These are phyloP conservation scores for Avena eriantha DNA, from an alignment of 176 grass and related monocot species.

Conservation along the genomic window DNA sequence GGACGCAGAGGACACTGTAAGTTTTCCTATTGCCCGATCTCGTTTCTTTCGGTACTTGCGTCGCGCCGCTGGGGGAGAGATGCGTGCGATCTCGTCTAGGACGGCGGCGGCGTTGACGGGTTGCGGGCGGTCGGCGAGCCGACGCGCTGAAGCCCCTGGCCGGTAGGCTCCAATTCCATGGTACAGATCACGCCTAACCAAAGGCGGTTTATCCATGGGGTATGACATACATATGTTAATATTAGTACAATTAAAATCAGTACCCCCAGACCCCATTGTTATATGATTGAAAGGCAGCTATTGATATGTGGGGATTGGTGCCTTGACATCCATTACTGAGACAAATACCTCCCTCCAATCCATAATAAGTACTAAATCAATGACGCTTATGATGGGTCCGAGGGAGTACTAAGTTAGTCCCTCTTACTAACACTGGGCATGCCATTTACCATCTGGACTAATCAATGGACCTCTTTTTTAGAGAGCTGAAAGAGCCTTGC, in stretches of 20 bases:
- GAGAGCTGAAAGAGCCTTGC: not conserved
- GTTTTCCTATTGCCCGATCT: not conserved
- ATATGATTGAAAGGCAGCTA: not conserved
- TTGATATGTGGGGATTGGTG: not conserved
- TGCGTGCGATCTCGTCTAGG: not conserved
- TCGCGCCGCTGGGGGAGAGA: not conserved
- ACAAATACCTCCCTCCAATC: not conserved
- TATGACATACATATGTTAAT: no score
- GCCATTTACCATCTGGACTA: constrained; percentile 10
- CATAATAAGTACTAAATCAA: no score
- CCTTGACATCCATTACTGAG: not conserved
- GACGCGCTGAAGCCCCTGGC: not conserved
- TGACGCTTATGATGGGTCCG: no score
- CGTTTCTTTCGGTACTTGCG: constrained; percentile 1
- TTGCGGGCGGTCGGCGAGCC: not conserved
- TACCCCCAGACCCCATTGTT: not conserved
- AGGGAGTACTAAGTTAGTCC: not conserved
- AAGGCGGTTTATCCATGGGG: no score
- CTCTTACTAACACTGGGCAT: not conserved
- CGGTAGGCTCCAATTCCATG: no score
- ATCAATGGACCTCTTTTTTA: not conserved
- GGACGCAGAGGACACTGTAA: constrained; percentile 54
- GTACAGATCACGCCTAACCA: no score
- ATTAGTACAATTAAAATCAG: not conserved
- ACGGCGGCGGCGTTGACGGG: not conserved